Evolutionary conservation across 2,329 filamentous ascomycete species (phyloP).

Genomic region (Aschersonia sp.): DNA sequence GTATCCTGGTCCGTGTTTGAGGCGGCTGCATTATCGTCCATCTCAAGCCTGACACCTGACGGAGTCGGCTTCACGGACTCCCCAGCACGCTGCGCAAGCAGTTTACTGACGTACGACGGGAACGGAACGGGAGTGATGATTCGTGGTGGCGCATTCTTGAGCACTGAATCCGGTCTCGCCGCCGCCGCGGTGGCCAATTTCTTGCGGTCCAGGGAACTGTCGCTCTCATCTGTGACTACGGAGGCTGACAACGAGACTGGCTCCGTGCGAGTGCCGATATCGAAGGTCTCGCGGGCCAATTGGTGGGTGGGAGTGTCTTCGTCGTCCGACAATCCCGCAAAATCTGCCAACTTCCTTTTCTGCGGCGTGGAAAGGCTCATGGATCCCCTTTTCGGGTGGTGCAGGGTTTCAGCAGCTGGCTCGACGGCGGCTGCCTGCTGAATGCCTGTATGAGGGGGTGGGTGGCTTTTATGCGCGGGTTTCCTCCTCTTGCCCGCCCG

Average conservation of each 20-base stretch:
- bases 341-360: constrained; percentile 16
- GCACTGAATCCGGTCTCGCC: too few relatives aligned
- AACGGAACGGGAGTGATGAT: constrained; percentile 3
- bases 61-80: background rate
- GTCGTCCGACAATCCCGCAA: constrained; percentile 15
- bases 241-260: constrained; percentile 1
- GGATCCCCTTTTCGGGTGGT: constrained; percentile 13
- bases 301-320: constrained; percentile 15
- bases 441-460: constrained; percentile 12
- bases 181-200: too few relatives aligned
- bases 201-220: background rate
- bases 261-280: constrained; percentile 1
- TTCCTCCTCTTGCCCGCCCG: constrained; percentile 10
- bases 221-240: background rate
- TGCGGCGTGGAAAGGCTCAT: constrained; percentile 22
- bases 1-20: background rate
- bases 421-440: constrained; percentile 13
- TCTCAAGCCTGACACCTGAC: background rate
- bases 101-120: background rate
- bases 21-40: background rate
- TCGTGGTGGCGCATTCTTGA: background rate
- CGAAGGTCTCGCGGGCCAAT: constrained; percentile 10
- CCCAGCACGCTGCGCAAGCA: background rate
- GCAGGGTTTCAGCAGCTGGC: constrained; percentile 8
- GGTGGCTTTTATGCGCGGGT: constrained; percentile 6